phyloP scores from a whole-genome alignment of 2,329 filamentous ascomycete genomes.

The Meredithiella fracta region DNA sequence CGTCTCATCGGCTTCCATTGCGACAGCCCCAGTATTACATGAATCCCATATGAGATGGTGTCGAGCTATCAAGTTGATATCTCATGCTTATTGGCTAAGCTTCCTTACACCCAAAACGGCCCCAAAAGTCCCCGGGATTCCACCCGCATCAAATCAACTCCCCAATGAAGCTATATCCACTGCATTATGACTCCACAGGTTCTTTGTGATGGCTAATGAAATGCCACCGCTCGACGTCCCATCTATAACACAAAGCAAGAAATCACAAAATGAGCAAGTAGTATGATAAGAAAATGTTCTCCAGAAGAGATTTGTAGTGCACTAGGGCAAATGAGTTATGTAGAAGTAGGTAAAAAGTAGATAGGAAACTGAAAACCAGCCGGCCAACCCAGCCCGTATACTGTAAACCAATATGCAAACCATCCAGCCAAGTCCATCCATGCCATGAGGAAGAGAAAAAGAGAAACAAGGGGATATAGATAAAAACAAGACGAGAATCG shows the following conservation, averaged over 20 bases:
- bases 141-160: not conserved
- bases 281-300: not conserved
- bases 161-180: not conserved
- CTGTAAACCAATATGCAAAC: not conserved
- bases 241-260: not conserved
- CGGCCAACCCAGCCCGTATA: not conserved
- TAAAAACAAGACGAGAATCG: not conserved
- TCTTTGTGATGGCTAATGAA: too few relatives aligned
- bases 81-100: not conserved
- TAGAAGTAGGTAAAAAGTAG: not conserved
- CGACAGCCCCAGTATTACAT: too few relatives aligned
- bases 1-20: too few relatives aligned
- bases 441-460: not conserved
- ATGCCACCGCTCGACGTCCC: too few relatives aligned
- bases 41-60: not conserved
- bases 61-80: not conserved
- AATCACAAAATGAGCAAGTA: not conserved
- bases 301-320: too few relatives aligned
- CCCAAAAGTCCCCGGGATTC: not conserved
- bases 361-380: not conserved
- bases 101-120: too few relatives aligned
- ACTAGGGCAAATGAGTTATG: not conserved
- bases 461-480: conserved; percentile 1
- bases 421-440: conserved; percentile 2
- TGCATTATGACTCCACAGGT: not conserved